Base-by-base conservation (phyloP, 768 basidiomycete genomes). In the Leucocoprinus leucothites region DNA sequence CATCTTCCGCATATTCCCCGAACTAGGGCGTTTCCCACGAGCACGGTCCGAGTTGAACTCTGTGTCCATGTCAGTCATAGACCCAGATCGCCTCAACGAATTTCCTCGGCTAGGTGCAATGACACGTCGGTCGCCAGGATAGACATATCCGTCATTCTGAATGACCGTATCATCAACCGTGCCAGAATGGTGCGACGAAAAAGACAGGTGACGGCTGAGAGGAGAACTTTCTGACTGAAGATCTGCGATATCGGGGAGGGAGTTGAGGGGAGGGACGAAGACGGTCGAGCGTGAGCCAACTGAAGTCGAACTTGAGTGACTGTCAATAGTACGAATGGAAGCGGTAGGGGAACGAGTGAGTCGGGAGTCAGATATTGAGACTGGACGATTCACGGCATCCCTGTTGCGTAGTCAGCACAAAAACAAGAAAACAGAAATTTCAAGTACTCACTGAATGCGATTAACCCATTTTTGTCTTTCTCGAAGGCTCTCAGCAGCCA, bases 391-490 rank as follows among this genome's bases (percentile, higher is more conserved):
- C 16, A 94, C 77, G 0, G 86, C 85, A 59, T 92, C 91, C 91
- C 91, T 94, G 58, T 31, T 52, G 56, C 16, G 9, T 21, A 52
- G 31, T 44, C 24, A 51, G 45, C 41, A 57, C 18, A 16, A 35
- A 49, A 11, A 21, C 56, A 9, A 42, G 11, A 24, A 26, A 2
- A 50, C 16, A 59, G 40, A 58, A 54, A 19, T 47, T 35, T n/a
- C 40, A 61, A 58, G 24, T 1, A 74, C 84, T 46, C 63, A 93
- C 94, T 91, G 94, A 52, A 97, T 81, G 3, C 91, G 82, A 63
- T 89, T 90, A 11, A 95, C 92, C 94, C 94, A 97, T 68, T 87
- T 84, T 49, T 92, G 87, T 61, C 94, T 77, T 67, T 94, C 90
- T 56, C 89, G 69, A 6, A 93, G 79, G 60, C 90, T 94, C 65